Percentiles rank a stretch among this genome's conserved stretches.
Evolutionary conservation across 2,329 filamentous ascomycete species (phyloP).

Genomic region (Calonectria henricotiae): DNA sequence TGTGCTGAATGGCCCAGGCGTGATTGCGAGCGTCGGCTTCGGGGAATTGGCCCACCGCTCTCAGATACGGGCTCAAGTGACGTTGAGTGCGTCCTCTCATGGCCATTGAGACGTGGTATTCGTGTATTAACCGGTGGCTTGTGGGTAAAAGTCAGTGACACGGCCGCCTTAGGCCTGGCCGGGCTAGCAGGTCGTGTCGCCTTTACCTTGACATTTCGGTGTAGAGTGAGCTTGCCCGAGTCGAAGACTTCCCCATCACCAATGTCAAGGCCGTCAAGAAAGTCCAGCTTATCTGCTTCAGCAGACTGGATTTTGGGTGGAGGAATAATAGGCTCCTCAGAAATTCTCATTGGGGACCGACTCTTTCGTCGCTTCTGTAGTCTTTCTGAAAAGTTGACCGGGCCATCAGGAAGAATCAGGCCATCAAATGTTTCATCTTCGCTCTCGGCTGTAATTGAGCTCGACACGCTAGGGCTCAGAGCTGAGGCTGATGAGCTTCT

Average conservation of each 20-base stretch:
- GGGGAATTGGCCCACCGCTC: conserved; percentile 81
- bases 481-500: conserved; percentile 91
- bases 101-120: conserved; percentile 83
- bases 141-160: conserved; percentile 93
- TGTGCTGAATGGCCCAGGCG: conserved; percentile 80
- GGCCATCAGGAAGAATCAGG: conserved; percentile 87
- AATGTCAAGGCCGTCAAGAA: conserved; percentile 89
- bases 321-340: conserved; percentile 58
- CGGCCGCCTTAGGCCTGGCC: conserved; percentile 80
- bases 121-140: conserved; percentile 77
- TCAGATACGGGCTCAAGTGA: conserved; percentile 95
- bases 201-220: conserved; percentile 94
- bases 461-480: conserved; percentile 92
- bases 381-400: conserved; percentile 86
- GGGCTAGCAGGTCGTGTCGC: conserved; percentile 79
- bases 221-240: conserved; percentile 84
- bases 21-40: conserved; percentile 75
- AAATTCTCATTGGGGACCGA: conserved; percentile 69
- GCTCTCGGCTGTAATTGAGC: conserved; percentile 91
- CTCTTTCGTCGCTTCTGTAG: conserved; percentile 80
- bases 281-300: conserved; percentile 78
- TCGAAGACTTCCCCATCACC: conserved; percentile 88
- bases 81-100: conserved; percentile 79
- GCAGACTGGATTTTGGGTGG: conserved; percentile 56
- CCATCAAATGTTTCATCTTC: conserved; percentile 94